A percentile compares a stretch with the other conserved stretches of the same genome.
These are phyloP conservation scores for Ascomycota sp. DNA, from an alignment of 2,329 filamentous ascomycete genomes.

Conservation along the genomic window DNA sequence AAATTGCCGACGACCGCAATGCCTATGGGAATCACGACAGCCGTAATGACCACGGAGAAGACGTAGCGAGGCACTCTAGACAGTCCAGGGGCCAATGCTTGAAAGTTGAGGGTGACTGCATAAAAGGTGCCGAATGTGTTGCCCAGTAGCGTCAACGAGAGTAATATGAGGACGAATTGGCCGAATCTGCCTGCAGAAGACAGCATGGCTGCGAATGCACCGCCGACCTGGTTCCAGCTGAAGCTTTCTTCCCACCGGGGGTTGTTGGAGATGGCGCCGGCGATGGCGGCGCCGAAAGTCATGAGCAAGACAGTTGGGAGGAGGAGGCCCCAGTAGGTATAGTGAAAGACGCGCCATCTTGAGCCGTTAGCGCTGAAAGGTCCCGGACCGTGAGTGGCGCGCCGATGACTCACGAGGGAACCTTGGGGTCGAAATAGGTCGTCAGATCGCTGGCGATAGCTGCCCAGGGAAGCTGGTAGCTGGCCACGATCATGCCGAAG, in stretches of 20 bases:
- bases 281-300: slow-evolving; percentile 41
- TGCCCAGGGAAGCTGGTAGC: slow-evolving; percentile 40
- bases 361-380: slow-evolving; percentile 1
- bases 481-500: slow-evolving; percentile 38
- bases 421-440: slow-evolving; percentile 35
- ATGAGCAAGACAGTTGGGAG: slow-evolving; percentile 35
- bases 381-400: neutral
- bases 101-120: slow-evolving; percentile 40
- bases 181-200: slow-evolving; percentile 34
- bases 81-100: slow-evolving; percentile 34
- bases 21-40: slow-evolving; percentile 34
- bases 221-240: slow-evolving; percentile 28
- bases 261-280: slow-evolving; percentile 31
- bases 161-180: slow-evolving; percentile 35
- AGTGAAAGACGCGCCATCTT: slow-evolving; percentile 26
- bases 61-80: slow-evolving; percentile 31
- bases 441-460: slow-evolving; percentile 36
- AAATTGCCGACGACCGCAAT: slow-evolving; percentile 32
- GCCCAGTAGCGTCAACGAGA: slow-evolving; percentile 33
- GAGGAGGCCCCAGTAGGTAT: slow-evolving; percentile 32
- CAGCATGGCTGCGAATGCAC: slow-evolving; percentile 37
- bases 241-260: slow-evolving; percentile 32
- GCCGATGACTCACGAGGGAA: slow-evolving; percentile 19
- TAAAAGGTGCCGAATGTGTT: slow-evolving; percentile 38
- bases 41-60: slow-evolving; percentile 33